Base-by-base conservation (phyloP, 176 grass and related monocot genomes). In the Oryza brachyantha region DNA sequence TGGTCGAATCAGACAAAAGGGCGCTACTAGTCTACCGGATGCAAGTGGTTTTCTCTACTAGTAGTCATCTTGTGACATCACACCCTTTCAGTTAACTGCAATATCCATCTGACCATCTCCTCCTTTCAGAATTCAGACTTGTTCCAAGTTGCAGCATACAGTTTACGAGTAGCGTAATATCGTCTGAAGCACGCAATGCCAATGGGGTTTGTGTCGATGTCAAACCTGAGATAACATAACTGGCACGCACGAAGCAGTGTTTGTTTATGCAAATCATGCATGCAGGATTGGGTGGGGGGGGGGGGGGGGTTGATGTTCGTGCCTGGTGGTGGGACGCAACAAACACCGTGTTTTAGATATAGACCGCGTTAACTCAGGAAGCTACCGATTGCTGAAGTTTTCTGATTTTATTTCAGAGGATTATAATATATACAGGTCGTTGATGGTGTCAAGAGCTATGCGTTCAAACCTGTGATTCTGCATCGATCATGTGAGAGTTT, bases 301-400 rank as follows among this genome's bases (percentile, higher is more conserved):
- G n/a, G n/a, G n/a, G n/a, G n/a, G n/a, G n/a, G n/a, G n/a, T n/a
- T n/a, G n/a, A 12, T 72, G 29, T 21, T 78, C 83, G 39, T 40
- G 77, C 32, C 13, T 39, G 35, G 64, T 63, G 5, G 31, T 64
- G 61, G 71, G 58, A 42, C 27, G 39, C 69, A 74, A 25, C 76
- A 74, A 59, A 79, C 45, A 54, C 67, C 61, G 69, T 68, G 60
- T 73, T 72, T 29, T 60, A 60, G 76, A 57, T 57, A 27, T 22
- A 48, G 5, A 12, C 71, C 41, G 2, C 32, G 32, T 29, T 65
- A 9, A 8, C 29, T 32, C 25, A 8, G 60, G 27, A 22, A 21
- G 28, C 12, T 39, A 17, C 31, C 32, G 8, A 12, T 10, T 32
- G 9, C 28, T 54, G 41, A 73, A 26, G 28, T 82, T 27, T 36